Evolutionary conservation across 2,329 filamentous ascomycete genomes (phyloP).

Genomic region (Arthrobotrys sphaeroides): DNA sequence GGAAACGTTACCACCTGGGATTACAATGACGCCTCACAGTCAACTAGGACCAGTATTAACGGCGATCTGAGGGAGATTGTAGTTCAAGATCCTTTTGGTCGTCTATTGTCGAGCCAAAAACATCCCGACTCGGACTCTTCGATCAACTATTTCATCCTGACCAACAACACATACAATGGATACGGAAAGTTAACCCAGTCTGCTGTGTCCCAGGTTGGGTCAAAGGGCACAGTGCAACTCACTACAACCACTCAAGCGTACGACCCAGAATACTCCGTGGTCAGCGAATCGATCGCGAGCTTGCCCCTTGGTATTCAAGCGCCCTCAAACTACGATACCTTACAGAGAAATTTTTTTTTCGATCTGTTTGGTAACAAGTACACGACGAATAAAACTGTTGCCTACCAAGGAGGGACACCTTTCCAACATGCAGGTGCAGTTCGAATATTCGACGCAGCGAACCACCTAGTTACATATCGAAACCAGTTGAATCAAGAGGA

Average conservation of each 20-base stretch:
- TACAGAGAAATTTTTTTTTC: neutral
- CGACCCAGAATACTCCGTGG: neutral
- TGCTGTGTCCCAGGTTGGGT: neutral
- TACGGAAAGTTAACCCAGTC: neutral
- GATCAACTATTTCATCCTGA: neutral
- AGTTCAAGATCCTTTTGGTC: neutral
- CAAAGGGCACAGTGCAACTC: neutral
- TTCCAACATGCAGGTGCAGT: neutral
- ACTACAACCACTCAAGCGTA: neutral
- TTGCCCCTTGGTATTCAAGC: neutral
- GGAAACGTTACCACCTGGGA: neutral
- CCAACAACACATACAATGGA: neutral
- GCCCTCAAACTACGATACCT: neutral
- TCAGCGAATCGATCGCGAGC: neutral
- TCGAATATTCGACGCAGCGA: neutral
- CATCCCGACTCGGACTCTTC: neutral
- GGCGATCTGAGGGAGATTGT: neutral
- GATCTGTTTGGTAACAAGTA: neutral
- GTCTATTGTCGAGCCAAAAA: neutral
- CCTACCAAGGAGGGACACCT: neutral
- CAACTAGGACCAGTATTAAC: neutral
- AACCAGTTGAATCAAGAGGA: constrained; percentile 2
- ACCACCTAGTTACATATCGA: neutral
- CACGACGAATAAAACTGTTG: neutral
- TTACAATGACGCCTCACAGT: neutral